phyloP scores from a whole-genome alignment of 2,329 filamentous ascomycete genomes.

The Fonsecaea pugnacius region DNA sequence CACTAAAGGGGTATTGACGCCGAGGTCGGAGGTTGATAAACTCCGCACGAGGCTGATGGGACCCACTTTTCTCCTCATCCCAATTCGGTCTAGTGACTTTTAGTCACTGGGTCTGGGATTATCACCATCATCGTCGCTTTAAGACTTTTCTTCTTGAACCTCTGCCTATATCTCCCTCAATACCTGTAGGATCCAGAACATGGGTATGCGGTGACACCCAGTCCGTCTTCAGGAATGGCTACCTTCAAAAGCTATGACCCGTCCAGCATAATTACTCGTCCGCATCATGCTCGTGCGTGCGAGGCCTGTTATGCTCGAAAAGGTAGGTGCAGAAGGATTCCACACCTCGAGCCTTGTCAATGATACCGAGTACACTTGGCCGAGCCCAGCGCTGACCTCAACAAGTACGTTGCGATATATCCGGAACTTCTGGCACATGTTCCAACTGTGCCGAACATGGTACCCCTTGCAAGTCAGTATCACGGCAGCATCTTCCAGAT shows the following conservation, averaged over 20 bases:
- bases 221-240: slow-evolving; percentile 3
- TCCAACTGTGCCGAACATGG: slow-evolving; percentile 21
- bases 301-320: slow-evolving; percentile 23
- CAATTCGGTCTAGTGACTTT: background rate
- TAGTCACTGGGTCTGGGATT: background rate
- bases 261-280: background rate
- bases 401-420: slow-evolving; percentile 19
- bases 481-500: slow-evolving; percentile 3
- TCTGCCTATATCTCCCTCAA: background rate
- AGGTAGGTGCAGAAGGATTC: background rate
- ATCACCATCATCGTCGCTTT: background rate
- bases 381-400: background rate
- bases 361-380: background rate
- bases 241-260: slow-evolving; percentile 24
- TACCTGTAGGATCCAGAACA: background rate
- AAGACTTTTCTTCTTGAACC: background rate
- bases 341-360: background rate
- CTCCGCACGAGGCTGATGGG: slow-evolving; percentile 5
- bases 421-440: slow-evolving; percentile 5
- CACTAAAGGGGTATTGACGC: background rate
- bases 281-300: slow-evolving; percentile 18
- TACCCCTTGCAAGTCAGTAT: slow-evolving; percentile 17
- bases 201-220: background rate
- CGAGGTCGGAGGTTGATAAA: background rate
- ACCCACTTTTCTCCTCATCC: background rate